Percentiles rank a stretch among this genome's conserved stretches.
phyloP scores from a whole-genome alignment of 768 basidiomycete species.

The Hericium rajendrae region DNA sequence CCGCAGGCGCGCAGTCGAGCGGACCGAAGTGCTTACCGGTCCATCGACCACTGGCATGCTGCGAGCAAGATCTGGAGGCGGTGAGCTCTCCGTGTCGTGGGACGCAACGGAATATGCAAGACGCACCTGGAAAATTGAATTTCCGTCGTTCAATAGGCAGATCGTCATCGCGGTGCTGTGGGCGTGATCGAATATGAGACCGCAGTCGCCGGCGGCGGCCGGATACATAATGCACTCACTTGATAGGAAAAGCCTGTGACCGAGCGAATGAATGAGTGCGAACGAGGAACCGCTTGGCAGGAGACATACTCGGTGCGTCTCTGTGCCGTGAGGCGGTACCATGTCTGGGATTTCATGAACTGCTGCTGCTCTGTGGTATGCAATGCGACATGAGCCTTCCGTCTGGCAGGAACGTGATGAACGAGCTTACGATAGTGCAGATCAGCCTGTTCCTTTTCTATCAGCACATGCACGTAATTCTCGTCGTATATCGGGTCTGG shows the following conservation, averaged over 20 bases:
- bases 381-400: conserved; percentile 1
- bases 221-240: conserved; percentile 26
- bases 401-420: conserved; percentile 5
- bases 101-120: neutral
- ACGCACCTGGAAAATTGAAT: conserved; percentile 70
- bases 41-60: conserved; percentile 73
- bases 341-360: conserved; percentile 65
- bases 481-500: conserved; percentile 69
- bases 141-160: conserved; percentile 62
- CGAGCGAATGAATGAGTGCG: neutral
- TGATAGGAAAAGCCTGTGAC: conserved; percentile 58
- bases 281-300: neutral
- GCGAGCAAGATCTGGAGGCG: conserved; percentile 47
- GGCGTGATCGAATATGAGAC: neutral
- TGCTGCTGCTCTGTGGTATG: conserved; percentile 49
- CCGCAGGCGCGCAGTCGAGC: neutral
- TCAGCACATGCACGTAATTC: conserved; percentile 63
- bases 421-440: conserved; percentile 48
- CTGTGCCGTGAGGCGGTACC: conserved; percentile 83
- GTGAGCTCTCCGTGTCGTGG: neutral
- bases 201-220: neutral
- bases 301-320: conserved; percentile 55
- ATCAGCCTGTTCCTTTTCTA: conserved; percentile 52
- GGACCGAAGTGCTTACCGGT: conserved; percentile 34
- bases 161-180: conserved; percentile 60